Conservation (phyloP, 164 flowering plant species). For the Umbellularia californica region DNA sequence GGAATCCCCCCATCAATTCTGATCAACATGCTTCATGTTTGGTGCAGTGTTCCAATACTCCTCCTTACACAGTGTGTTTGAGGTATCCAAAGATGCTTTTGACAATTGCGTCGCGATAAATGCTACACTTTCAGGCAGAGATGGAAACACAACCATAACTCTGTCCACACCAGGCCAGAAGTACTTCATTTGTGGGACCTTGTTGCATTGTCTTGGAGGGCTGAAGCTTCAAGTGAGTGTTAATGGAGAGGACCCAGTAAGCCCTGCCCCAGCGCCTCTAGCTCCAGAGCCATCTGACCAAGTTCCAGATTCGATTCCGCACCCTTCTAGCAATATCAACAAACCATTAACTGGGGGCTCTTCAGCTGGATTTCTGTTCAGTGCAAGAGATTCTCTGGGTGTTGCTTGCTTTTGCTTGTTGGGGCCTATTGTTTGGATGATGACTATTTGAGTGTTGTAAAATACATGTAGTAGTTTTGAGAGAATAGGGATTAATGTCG, state of each 20-base stretch:
- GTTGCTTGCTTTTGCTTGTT: constrained; percentile 15
- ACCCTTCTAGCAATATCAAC: constrained; percentile 35
- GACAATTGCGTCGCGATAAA: constrained; percentile 30
- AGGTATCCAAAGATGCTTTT: constrained; percentile 31
- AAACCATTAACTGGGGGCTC: constrained; percentile 19
- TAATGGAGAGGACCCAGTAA: constrained; percentile 14
- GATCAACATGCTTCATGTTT: background rate
- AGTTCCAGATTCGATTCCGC: constrained; percentile 10
- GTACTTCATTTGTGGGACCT: constrained; percentile 54
- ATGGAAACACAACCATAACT: constrained; percentile 33
- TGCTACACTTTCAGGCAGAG: constrained; percentile 18
- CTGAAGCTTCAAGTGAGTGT: constrained; percentile 50
- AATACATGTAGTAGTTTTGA: too few relatives aligned
- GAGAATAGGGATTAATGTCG: too few relatives aligned
- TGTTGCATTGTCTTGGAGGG: constrained; percentile 43
- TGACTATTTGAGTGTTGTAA: background rate
- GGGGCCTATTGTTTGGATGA: constrained; percentile 14
- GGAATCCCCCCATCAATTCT: too few relatives aligned
- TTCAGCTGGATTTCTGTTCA: constrained; percentile 21
- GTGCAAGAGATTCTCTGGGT: constrained; percentile 11
- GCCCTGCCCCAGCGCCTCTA: constrained; percentile 37
- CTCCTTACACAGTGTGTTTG: constrained; percentile 38
- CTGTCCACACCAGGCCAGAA: constrained; percentile 31
- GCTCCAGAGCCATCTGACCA: constrained; percentile 5
- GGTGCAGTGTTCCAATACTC: constrained; percentile 67